Conservation (phyloP, 257 asterid genomes). For the Solanum dulcamara region DNA sequence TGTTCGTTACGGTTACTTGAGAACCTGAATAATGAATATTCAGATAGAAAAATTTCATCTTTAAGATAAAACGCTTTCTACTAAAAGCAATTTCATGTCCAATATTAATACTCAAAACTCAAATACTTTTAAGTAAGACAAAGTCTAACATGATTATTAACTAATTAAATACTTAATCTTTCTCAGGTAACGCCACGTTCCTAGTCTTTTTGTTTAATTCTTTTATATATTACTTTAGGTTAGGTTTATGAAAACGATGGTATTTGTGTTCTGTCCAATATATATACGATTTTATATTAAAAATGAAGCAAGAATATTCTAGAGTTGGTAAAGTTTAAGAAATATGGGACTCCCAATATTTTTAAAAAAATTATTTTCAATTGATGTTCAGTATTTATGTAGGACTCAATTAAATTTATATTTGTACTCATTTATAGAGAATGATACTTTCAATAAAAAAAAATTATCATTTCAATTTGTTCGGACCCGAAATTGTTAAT, state of each 20-base stretch:
- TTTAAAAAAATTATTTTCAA: too few species aligned
- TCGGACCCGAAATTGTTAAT: accelerated
- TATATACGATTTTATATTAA: neutral
- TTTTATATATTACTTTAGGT: neutral
- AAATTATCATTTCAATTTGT: accelerated
- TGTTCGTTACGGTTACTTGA: too few species aligned
- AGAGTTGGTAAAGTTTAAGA: neutral
- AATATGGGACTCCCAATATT: neutral
- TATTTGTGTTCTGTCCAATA: neutral
- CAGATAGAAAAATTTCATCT: too few species aligned
- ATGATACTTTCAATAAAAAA: accelerated
- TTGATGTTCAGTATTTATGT: accelerated
- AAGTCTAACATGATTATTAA: neutral
- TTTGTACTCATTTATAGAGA: accelerated
- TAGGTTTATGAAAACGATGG: neutral
- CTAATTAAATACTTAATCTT: neutral
- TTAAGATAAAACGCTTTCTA: too few species aligned
- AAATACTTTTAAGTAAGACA: neutral
- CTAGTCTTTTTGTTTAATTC: neutral
- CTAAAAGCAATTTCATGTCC: neutral
- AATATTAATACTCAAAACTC: neutral
- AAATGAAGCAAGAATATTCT: neutral
- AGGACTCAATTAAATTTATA: neutral
- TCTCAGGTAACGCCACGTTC: neutral
- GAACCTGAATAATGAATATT: too few species aligned